Base-by-base conservation (phyloP, 768 basidiomycete genomes). In the Auriscalpium microsporum region DNA sequence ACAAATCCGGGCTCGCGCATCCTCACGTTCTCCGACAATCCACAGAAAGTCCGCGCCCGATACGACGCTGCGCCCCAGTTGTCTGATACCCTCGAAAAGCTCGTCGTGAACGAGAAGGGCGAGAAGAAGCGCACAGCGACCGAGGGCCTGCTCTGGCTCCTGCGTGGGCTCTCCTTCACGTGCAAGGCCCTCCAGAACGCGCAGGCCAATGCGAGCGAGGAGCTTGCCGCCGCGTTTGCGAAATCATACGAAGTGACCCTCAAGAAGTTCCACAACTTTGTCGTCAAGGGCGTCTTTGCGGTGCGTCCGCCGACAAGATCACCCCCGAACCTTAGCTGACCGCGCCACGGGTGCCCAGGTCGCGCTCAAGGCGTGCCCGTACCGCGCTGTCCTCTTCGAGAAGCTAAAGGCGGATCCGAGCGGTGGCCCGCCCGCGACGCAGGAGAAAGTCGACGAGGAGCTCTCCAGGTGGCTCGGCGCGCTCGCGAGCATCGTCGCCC, bases 121-220 rank as follows among this genome's bases (percentile, higher is more conserved):
- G 88, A 92, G 72, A 91, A 94, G 79, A 93, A 93, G 71, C 79
- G 82, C 14, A 78, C 81, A 0, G 92, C 95, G 2, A 96, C 94
- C 0, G 87, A 94, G 65, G 94, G 92, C 14, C 78, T 97, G 53
- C 72, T 97, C 71, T 99, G 96, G 96, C 80, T 99, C 49, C 78
- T 94, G 48, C 84, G 94, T 34, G 96, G 93, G 3, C 80, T 94
- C 52, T 80, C 82, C 33, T 99, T 99, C 75, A 99, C 95, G 36
- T 83, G 85, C 71, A 75, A 80, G 55, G 88, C 88, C 1, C 80
- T 99, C 23, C 78, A 87, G 59, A 73, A 77, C 46, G 80, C 86
- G 0, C 87, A 92, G 63, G 75, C 72, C 4, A 79, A 94, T 69
- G 74, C 80, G 46, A 65, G 66, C 1, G 54, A 74, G 48, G 88